Evolutionary conservation across 257 asterid species (phyloP).

Genomic region (Solanum habrochaites): DNA sequence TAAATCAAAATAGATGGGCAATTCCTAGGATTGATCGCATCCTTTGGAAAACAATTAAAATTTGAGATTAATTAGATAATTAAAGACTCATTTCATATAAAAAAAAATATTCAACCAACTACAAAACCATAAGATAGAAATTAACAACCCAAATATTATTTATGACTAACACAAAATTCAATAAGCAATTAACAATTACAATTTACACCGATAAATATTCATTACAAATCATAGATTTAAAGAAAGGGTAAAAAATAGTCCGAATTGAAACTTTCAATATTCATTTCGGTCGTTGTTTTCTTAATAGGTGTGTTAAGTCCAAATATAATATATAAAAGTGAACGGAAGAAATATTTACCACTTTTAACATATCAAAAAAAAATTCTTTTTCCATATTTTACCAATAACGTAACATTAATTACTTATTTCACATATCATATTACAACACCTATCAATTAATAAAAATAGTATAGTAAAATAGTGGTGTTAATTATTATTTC

Average conservation of each 20-base stretch:
- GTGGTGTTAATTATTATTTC: neutral
- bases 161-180: neutral
- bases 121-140: neutral
- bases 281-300: neutral
- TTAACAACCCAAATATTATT: neutral
- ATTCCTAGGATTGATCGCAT: neutral
- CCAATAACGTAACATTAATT: neutral
- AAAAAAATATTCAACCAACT: neutral
- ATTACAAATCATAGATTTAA: neutral
- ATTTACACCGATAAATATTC: neutral
- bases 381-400: no score
- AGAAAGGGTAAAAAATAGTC: neutral
- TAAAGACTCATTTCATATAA: neutral
- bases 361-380: no score
- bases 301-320: fast-evolving
- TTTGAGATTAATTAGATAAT: no score
- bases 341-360: neutral
- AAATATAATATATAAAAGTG: no score
- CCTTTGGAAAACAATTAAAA: neutral
- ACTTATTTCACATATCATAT: neutral
- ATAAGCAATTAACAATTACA: neutral
- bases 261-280: neutral
- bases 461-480: no score
- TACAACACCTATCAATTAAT: neutral
- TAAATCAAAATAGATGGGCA: neutral